phyloP scores from a whole-genome alignment of 2,329 filamentous ascomycete genomes.

The Rhytidhysteron rufulum region DNA sequence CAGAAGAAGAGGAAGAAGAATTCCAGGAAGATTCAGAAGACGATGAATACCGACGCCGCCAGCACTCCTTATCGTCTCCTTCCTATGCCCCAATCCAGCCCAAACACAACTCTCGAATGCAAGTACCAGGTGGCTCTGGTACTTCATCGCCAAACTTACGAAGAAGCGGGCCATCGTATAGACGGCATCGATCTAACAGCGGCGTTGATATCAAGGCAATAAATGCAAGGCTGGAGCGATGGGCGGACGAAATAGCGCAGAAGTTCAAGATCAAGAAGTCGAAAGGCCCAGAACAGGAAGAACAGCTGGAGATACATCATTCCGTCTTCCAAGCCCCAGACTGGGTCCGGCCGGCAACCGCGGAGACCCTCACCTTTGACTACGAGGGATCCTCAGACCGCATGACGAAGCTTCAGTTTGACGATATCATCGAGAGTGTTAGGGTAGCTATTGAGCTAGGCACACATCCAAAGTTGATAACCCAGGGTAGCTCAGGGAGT shows the following conservation, averaged over 20 bases:
- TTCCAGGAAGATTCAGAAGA: constrained; percentile 38
- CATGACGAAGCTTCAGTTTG: constrained; percentile 78
- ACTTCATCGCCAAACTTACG: constrained; percentile 29
- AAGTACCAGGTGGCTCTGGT: constrained; percentile 30
- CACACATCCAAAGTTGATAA: constrained; percentile 91
- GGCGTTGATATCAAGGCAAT: constrained; percentile 98
- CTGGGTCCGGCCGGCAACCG: constrained; percentile 74
- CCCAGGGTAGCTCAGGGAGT: constrained; percentile 94
- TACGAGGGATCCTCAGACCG: constrained; percentile 56
- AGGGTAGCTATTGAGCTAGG: constrained; percentile 82
- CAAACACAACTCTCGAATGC: constrained; percentile 42
- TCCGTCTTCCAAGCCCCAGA: constrained; percentile 95
- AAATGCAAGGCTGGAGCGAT: constrained; percentile 89
- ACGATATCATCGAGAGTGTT: constrained; percentile 87
- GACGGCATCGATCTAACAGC: constrained; percentile 67
- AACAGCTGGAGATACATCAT: constrained; percentile 91
- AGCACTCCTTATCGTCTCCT: constrained; percentile 32
- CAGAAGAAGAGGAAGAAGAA: constrained; percentile 45
- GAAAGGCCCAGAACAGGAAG: constrained; percentile 69
- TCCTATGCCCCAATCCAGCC: constrained; percentile 48
- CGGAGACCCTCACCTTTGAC: constrained; percentile 64
- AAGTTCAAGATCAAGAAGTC: constrained; percentile 87
- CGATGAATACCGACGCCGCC: constrained; percentile 27
- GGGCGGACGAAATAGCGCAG: constrained; percentile 96
- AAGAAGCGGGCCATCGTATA: constrained; percentile 18